Conservation (phyloP, 2,329 filamentous ascomycete genomes). For the Alternaria gaisen region DNA sequence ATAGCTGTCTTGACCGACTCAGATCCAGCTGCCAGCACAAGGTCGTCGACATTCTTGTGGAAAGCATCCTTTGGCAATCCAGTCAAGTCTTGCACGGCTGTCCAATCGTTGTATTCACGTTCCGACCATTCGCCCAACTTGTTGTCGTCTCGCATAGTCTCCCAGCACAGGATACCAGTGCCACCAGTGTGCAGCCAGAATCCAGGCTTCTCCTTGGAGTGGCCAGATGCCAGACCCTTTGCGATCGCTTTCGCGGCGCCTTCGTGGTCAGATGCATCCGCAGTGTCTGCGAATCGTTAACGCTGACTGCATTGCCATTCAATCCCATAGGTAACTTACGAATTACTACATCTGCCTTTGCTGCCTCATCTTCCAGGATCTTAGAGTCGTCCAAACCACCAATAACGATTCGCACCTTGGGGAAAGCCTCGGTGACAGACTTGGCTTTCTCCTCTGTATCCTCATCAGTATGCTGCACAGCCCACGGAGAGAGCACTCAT, state of each 20-base stretch:
- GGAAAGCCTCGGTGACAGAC: constrained; percentile 54
- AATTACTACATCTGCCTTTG: constrained; percentile 61
- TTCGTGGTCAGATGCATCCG: constrained; percentile 42
- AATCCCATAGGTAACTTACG: constrained; percentile 16
- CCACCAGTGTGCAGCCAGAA: constrained; percentile 65
- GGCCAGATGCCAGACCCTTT: constrained; percentile 57
- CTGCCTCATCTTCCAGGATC: constrained; percentile 58
- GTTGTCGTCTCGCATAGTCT: constrained; percentile 55
- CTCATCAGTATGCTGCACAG: neutral
- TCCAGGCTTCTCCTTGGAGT: constrained; percentile 55
- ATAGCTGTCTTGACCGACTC: constrained; percentile 54
- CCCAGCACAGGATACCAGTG: constrained; percentile 62
- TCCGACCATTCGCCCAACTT: constrained; percentile 58
- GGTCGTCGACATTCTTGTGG: constrained; percentile 73
- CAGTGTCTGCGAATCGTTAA: constrained; percentile 27
- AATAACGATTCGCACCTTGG: constrained; percentile 58
- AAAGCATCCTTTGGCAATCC: constrained; percentile 64
- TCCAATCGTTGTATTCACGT: constrained; percentile 66
- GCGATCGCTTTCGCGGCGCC: constrained; percentile 58
- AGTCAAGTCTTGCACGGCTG: constrained; percentile 63
- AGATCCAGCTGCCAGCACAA: constrained; percentile 63
- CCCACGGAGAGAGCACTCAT: neutral
- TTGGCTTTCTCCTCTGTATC: constrained; percentile 54
- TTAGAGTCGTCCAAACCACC: constrained; percentile 59
- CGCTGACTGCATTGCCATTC: neutral